phyloP scores from a whole-genome alignment of 2,329 filamentous ascomycete genomes.

The Penicillium sp. region DNA sequence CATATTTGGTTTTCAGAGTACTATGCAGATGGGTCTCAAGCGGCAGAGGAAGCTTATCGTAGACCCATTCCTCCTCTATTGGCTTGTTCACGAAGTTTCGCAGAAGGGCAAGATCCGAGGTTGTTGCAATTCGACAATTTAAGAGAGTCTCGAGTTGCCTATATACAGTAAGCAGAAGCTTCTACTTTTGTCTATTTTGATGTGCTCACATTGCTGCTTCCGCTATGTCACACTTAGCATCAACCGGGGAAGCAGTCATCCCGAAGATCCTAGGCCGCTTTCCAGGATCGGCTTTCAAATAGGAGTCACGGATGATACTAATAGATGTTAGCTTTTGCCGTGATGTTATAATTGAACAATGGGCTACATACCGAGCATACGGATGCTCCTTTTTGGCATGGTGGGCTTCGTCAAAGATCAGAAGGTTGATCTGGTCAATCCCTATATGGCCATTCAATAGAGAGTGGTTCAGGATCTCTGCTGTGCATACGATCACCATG shows the following conservation, averaged over 20 bases:
- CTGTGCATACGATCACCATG: constrained; percentile 86
- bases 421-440: constrained; percentile 75
- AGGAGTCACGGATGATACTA: constrained; percentile 79
- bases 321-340: constrained; percentile 4
- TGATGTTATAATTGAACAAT: not conserved
- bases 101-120: constrained; percentile 52
- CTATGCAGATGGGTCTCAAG: constrained; percentile 59
- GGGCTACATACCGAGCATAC: constrained; percentile 55
- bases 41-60: constrained; percentile 45
- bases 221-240: constrained; percentile 65
- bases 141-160: constrained; percentile 66
- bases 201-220: constrained; percentile 51
- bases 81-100: constrained; percentile 53
- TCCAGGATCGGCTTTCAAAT: constrained; percentile 45
- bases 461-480: constrained; percentile 71
- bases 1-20: constrained; percentile 47
- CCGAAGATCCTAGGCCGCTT: constrained; percentile 72
- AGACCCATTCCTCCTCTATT: constrained; percentile 50
- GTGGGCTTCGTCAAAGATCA: constrained; percentile 94
- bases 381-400: constrained; percentile 90
- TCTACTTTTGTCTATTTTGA: not conserved
- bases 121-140: constrained; percentile 74
- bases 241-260: constrained; percentile 94
- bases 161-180: constrained; percentile 5
- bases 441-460: constrained; percentile 68